These are phyloP conservation scores for Laburnicola sp. DNA, from an alignment of 2,329 filamentous ascomycete species.

Conservation along the genomic window DNA sequence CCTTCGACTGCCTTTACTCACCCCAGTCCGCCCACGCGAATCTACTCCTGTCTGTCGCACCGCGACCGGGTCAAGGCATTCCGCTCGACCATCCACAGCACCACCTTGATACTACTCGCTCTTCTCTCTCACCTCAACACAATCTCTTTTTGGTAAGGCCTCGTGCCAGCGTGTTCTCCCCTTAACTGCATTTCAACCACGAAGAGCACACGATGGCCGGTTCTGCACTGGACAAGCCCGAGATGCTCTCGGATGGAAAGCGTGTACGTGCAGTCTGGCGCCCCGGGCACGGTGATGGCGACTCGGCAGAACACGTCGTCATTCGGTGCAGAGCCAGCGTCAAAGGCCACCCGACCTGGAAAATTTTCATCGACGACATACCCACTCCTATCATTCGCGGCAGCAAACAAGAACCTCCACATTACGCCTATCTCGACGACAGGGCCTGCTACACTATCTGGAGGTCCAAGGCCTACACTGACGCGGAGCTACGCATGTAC, in stretches of 20 bases:
- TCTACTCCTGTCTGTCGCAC: too few relatives aligned
- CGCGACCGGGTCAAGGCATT: too few relatives aligned
- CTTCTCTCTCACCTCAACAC: not conserved
- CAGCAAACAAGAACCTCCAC: conserved; percentile 36
- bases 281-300: conserved; percentile 44
- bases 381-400: conserved; percentile 27
- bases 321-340: conserved; percentile 8
- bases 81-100: too few relatives aligned
- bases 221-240: not conserved
- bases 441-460: conserved; percentile 40
- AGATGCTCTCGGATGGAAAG: conserved; percentile 33
- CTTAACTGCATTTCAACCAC: not conserved
- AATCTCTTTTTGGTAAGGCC: not conserved
- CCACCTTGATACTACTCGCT: too few relatives aligned
- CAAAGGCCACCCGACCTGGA: conserved; percentile 45
- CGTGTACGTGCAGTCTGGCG: conserved; percentile 44
- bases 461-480: conserved; percentile 32
- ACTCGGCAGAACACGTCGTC: conserved; percentile 31
- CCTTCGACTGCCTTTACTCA: not conserved
- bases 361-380: conserved; percentile 42
- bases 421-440: conserved; percentile 48
- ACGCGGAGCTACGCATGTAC: conserved; percentile 23
- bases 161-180: not conserved
- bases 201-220: conserved; percentile 1
- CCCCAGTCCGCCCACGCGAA: not conserved